Base-by-base conservation (phyloP, 805 yeast genomes). In the Ogataea paraovalis region DNA sequence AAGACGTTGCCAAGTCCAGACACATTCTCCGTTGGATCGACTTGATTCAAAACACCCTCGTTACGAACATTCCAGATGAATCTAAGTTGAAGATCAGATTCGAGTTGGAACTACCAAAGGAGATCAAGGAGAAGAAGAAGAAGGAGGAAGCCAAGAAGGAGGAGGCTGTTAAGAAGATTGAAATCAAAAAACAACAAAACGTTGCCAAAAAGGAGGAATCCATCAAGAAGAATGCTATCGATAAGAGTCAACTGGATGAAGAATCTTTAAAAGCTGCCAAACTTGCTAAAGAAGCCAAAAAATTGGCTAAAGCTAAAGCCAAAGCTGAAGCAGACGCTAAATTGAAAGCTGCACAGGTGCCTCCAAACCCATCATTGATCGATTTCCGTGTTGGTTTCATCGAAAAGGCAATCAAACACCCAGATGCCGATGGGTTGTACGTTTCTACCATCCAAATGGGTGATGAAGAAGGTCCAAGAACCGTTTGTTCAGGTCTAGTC, bases 361-460 rank as follows among this genome's bases (percentile, higher is more conserved):
- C 87, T 46, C 84, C 92, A 58, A 75, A 74, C 58, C 97, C 98
- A 48, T 79, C 96, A 18, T 73, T 83, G 76, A 82, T 94, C 64
- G 97, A 91, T 66, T 82, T 94, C 71, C 82, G 96, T 66, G 97
- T 94, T 53, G 99, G 99, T 45, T 89, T 84, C 76, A 94, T 94
- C 63, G 90, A 92, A 73, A 94, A 95, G 74, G 97, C 97, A 45
- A 76, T 87, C 63, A 88, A 87, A 69, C 99, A 94, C 73, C 99
- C 99, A 53, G 92, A 94, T 68, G 99, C 99, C 32, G 99, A 94
- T 70, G 78, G 96, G 1, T 76, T 94, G 60, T 94, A 94, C 67
- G 96, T 94, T 48, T 94, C 98, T 25, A 94, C 99, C 44, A 94
- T 94, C 60, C 88, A 95, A 54, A 83, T 87, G 76, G 99, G 99